Evolutionary conservation across 352 stramenopile genomes (phyloP), one percentile per base, ranked within the genome.

Genomic region (Pythium aristosporum): DNA sequence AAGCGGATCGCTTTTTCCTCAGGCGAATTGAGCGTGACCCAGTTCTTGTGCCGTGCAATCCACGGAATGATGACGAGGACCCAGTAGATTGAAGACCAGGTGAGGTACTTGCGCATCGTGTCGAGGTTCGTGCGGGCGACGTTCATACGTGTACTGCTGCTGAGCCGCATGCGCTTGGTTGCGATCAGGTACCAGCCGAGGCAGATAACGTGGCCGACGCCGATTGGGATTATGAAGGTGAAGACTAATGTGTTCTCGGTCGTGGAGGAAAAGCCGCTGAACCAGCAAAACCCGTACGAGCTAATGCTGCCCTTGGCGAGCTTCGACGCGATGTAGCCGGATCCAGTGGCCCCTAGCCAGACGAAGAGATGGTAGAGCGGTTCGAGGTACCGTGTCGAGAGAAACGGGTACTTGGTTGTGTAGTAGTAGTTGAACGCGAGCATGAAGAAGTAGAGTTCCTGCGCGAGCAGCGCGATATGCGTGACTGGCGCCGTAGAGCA

Each of bases 341-440:
- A 78, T 13, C 75, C 49, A 9, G 75, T 73, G 46, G 74, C 79
- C 20, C 87, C 67, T 6, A 70, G 23, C 80, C 86, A 92, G 8
- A 96, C 82, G 0, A 78, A 72, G 1, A 81, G 42, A 60, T 96
- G 87, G 61, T 92, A 94, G 57, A 92, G 68, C 20, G 71, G 71
- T 32, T 79, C 75, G 53, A 92, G 78, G 71, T 76, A 88, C 46
- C 79, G 70, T n/a, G 82, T 85, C 42, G 80, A 90, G 36, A 74
- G 74, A 65, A 96, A 96, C 55, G 87, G 87, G 64, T 88, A 92
- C 73, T 92, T 91, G 79, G 84, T 94, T 39, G 82, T 91, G 69
- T 89, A 91, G 73, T 94, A 94, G 44, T 92, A 89, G 70, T 92
- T 80, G 70, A 91, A 91, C 47, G 86, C 86, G 50, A 96, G 75